These are phyloP conservation scores for Phytophthora agathidicida DNA, from an alignment of 352 stramenopile species.

Conservation along the genomic window DNA sequence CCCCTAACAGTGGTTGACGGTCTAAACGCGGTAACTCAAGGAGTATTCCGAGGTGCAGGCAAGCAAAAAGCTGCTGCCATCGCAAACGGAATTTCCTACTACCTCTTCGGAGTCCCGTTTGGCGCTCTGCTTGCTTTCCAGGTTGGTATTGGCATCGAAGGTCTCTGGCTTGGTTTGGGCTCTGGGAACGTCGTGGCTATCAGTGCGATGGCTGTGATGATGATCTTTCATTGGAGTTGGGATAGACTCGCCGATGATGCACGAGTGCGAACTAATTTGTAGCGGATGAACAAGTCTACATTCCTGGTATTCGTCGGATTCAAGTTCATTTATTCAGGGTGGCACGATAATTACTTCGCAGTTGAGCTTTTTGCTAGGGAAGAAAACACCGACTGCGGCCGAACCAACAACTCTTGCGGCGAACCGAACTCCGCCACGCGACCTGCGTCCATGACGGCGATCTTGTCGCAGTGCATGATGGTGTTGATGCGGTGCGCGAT, in stretches of 20 bases:
- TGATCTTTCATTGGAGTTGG: slow-evolving; percentile 5
- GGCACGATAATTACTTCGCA: no score
- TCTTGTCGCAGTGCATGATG: slow-evolving; percentile 92
- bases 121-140: slow-evolving; percentile 44
- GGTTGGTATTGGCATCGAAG: slow-evolving; percentile 45
- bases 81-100: slow-evolving; percentile 69
- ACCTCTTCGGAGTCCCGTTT: slow-evolving; percentile 63
- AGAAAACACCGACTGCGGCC: slow-evolving; percentile 81
- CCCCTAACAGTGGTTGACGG: slow-evolving; percentile 51
- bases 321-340: no score
- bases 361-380: slow-evolving; percentile 30
- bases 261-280: slow-evolving; percentile 8
- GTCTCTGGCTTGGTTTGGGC: slow-evolving; percentile 55
- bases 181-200: slow-evolving; percentile 24
- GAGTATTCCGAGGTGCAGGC: slow-evolving; percentile 65
- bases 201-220: not conserved
- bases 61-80: slow-evolving; percentile 50
- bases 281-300: not conserved
- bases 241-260: not conserved
- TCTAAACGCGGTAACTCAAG: slow-evolving; percentile 53
- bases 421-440: slow-evolving; percentile 91
- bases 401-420: slow-evolving; percentile 74
- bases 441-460: slow-evolving; percentile 90
- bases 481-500: slow-evolving; percentile 96
- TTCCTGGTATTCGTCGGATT: no score